Evolutionary conservation across 352 stramenopile species (phyloP), one percentile per base, ranked within the genome.

Genomic region (Globisporangium splendens): DNA sequence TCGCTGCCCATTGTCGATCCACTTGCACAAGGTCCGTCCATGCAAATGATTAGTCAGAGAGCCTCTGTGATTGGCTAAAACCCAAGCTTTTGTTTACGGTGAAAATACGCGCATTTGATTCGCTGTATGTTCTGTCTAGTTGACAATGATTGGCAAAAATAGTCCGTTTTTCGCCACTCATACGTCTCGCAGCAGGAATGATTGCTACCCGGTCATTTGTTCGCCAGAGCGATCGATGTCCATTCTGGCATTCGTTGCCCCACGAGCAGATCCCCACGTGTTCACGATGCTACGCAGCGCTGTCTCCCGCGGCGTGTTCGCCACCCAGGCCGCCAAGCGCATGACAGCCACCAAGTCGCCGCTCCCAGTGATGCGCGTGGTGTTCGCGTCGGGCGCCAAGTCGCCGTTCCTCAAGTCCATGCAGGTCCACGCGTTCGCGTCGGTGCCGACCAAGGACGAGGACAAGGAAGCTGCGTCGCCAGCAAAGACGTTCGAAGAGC

Each of bases 401-500:
- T 33, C 38, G 38, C 51, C 61, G 51, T 71, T 73, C 33, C 48
- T 66, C 13, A 60, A 55, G 33, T 70, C 50, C 17, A 14, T 82
- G 47, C 75, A 88, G 60, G 54, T 66, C 11, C 67, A 79, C 21
- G 54, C 72, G 59, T 91, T 90, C 60, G 77, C 82, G 42, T 86
- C 83, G 12, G 13, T 76, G 15, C 65, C 71, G 12, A 46, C 49
- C 21, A 74, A 64, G 35, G 63, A 82, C 38, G 57, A 79, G 17
- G 46, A 70, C 42, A 41, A 69, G 11, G 48, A 73, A 35, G 20
- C 56, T 31, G 20, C 47, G 0, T 41, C 44, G 35, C 51, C 51
- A 6, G 64, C 72, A 56, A 74, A 89, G 68, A 81, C 80, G 18
- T 79, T 93, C 31, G 68, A 91, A 50, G 72, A 90, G 43, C 78